Conservation (phyloP, 2,329 filamentous ascomycete genomes). For the Lachnellula subtilissima region DNA sequence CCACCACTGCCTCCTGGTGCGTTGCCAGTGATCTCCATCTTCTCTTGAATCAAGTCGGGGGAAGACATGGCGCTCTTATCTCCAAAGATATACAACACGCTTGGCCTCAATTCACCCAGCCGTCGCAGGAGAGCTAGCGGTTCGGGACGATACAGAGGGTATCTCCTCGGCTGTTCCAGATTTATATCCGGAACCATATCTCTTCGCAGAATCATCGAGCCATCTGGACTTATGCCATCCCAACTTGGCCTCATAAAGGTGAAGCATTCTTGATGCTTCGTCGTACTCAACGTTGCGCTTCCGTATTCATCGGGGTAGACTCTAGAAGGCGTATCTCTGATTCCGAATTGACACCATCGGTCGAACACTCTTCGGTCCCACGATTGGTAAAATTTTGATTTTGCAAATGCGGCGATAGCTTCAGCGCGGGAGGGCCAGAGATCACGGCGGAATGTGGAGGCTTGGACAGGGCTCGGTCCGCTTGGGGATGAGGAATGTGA, state of each 20-base stretch:
- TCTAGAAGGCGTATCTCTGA: slow-evolving; percentile 67
- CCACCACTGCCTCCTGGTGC: slow-evolving; percentile 66
- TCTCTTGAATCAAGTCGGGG: slow-evolving; percentile 47
- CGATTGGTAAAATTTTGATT: slow-evolving; percentile 68
- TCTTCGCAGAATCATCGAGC: slow-evolving; percentile 38
- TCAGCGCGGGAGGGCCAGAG: slow-evolving; percentile 71
- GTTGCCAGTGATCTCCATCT: slow-evolving; percentile 58
- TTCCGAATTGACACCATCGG: slow-evolving; percentile 65
- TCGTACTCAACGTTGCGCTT: slow-evolving; percentile 69
- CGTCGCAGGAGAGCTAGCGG: slow-evolving; percentile 49
- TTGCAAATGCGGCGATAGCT: slow-evolving; percentile 62
- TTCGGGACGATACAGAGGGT: slow-evolving; percentile 65
- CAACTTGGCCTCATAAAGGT: slow-evolving; percentile 64
- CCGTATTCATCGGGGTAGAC: slow-evolving; percentile 45
- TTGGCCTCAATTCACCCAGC: slow-evolving; percentile 58
- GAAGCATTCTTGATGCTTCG: slow-evolving; percentile 84
- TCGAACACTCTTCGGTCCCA: slow-evolving; percentile 83
- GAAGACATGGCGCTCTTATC: slow-evolving; percentile 51
- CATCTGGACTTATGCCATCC: slow-evolving; percentile 31
- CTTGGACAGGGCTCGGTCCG: slow-evolving; percentile 42
- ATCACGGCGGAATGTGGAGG: slow-evolving; percentile 71
- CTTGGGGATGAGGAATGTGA: slow-evolving; percentile 37
- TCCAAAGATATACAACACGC: slow-evolving; percentile 67
- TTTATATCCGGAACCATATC: slow-evolving; percentile 40
- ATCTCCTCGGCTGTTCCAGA: slow-evolving; percentile 23